Conservation (phyloP, 2,329 filamentous ascomycete species). For the Calonectria henricotiae region DNA sequence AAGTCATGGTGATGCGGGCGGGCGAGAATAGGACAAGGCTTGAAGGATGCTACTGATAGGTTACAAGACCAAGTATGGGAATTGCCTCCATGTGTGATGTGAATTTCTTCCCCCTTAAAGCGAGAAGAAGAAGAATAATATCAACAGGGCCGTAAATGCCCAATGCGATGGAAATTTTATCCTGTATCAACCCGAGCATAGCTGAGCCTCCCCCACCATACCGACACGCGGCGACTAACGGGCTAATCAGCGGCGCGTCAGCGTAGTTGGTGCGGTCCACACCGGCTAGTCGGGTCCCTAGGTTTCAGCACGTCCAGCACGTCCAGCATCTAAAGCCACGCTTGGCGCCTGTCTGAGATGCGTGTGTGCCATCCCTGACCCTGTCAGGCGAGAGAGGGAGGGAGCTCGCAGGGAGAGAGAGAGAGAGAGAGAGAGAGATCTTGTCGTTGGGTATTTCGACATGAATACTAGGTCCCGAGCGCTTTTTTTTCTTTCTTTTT, state of each 20-base stretch:
- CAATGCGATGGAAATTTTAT: not conserved
- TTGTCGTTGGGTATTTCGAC: not conserved
- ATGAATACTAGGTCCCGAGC: not conserved
- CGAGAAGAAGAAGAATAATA: not conserved
- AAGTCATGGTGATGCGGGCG: conserved; percentile 20
- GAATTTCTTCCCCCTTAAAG: not conserved
- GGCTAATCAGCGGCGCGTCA: conserved; percentile 24
- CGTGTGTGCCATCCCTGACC: not conserved
- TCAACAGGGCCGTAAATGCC: not conserved
- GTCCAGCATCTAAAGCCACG: not conserved
- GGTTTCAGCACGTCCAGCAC: conserved; percentile 29
- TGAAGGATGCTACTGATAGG: not conserved
- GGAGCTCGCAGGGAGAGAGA: not conserved
- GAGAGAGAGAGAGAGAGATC: too few species aligned
- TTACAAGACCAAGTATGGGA: not conserved
- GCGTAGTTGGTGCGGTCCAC: conserved; percentile 15
- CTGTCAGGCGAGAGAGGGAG: not conserved
- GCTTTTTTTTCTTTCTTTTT: not conserved
- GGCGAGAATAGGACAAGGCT: not conserved
- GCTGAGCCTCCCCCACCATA: conserved; percentile 33
- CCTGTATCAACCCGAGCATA: conserved; percentile 27
- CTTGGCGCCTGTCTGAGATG: not conserved
- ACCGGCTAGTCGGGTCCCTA: not conserved
- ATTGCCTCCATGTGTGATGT: not conserved
- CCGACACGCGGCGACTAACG: conserved; percentile 2